phyloP scores from a whole-genome alignment of 179 eudicot species.

The Pouteria campechiana region DNA sequence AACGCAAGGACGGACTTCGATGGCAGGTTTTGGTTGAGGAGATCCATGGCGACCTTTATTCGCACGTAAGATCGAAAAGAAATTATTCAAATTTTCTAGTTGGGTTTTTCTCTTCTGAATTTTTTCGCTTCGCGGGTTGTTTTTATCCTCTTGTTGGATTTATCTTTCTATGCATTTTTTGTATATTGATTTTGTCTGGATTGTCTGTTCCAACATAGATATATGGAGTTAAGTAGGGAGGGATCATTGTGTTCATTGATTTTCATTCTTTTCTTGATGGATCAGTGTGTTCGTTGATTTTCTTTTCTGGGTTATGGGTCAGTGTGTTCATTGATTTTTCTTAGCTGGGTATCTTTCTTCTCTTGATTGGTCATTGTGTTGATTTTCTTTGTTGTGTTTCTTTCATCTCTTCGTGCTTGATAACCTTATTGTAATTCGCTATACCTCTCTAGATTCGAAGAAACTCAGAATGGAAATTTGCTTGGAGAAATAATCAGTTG shows the following conservation, averaged over 20 bases:
- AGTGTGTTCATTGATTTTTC: too few relatives aligned
- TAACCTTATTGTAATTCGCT: too few relatives aligned
- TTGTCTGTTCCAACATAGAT: background rate
- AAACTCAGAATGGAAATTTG: too few relatives aligned
- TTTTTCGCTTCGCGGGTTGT: background rate
- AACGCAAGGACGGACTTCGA: constrained; percentile 18
- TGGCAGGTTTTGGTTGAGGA: constrained; percentile 30
- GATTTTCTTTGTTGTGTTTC: too few relatives aligned
- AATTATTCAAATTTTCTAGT: too few relatives aligned
- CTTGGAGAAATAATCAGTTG: too few relatives aligned
- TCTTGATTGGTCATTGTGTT: too few relatives aligned
- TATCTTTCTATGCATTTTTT: background rate
- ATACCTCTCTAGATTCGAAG: too few relatives aligned
- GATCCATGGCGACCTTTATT: constrained; percentile 96
- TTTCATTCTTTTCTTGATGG: background rate
- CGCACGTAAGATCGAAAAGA: constrained; percentile 57
- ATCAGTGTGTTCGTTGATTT: too few relatives aligned
- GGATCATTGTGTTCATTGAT: background rate
- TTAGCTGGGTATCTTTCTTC: background rate
- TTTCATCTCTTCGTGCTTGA: too few relatives aligned
- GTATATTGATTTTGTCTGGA: background rate
- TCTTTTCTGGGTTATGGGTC: too few relatives aligned
- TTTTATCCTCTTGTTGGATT: background rate
- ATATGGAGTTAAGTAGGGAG: background rate
- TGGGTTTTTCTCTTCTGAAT: too few relatives aligned